Base-by-base conservation (phyloP, 805 yeast genomes). In the Huiozyma sinensis region DNA sequence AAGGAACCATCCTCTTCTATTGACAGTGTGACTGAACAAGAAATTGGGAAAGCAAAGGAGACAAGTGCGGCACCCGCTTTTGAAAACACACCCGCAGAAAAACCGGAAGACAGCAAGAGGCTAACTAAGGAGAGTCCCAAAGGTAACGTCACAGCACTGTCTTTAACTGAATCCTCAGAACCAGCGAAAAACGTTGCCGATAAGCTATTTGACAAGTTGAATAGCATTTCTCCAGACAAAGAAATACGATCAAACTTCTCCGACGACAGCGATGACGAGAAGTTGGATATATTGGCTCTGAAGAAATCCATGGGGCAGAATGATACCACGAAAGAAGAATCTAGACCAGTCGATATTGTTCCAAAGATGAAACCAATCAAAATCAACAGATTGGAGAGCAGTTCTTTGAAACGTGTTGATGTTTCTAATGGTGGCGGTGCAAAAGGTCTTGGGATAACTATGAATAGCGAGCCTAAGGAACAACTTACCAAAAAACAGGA, bases 381-480 rank as follows among this genome's bases (percentile, higher is more conserved):
- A 28, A 40, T 44, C n/a, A 31, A 43, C 17, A 44, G 35, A 33
- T 33, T 42, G n/a, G 46, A 43, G 36, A 39, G 32, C 13, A 36
- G 42, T 29, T 43, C 46, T 9, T 30, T 39, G n/a, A 36, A 29
- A 36, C 32, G 31, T n/a, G 38, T 43, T 6, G 39, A 39, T 31
- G 33, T 45, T 12, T 33, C 40, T 12, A 32, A 41, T 7, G 24
- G 24, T 17, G 24, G 24, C 24, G 24, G 33, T 2, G 33, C 38
- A 28, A 42, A 28, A n/a, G 40, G 45, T 6, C 40, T 45, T 28
- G 40, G 45, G 28, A 35, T 40, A 3, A n/a, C 33, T 8, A n/a
- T 33, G 31, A 40, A 27, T 24, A 10, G n/a, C 24, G 24, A 17
- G 24, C 2, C 24, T 17, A 17, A 17, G 4, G 4, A 17, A 17